Evolutionary conservation across 108 stramenopile genomes (phyloP), one percentile per base, ranked within the genome.

Genomic region (Licmophora abbreviata): DNA sequence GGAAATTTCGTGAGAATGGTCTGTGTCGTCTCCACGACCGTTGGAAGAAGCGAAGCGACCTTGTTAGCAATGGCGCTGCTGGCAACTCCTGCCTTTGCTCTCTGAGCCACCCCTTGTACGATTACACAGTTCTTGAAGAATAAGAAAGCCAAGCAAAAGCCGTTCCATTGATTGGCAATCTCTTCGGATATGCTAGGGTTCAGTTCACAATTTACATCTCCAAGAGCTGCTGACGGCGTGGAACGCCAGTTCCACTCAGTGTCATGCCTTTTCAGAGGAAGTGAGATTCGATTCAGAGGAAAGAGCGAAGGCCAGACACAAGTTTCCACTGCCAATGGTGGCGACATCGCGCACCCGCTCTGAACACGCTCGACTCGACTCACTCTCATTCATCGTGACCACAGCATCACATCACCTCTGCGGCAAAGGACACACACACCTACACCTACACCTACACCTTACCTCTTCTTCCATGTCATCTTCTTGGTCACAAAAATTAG

Each of bases 61-160:
- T 58, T 37, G n/a, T 77, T 49, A 4, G 92, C 94, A 31, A 60
- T 48, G 12, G 79, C 59, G 30, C 85, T 88, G 59, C 83, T 88
- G 6, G 92, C 92, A 7, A 94, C 90, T 1, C 92, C 92, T 0
- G 69, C 56, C 22, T 69, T 71, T 9, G 77, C 73, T 29, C 96
- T 70, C 46, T 90, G 87, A 21, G 84, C 91, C 0, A 97, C 88
- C 27, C 96, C 96, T 56, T 97, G 95, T 21, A 95, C 88, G 55
- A 97, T 97, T n/a, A 97, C 93, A 41, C 82, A 85, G 66, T 95
- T 95, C 58, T 93, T 93, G 63, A 89, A 95, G 49, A 89, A 80
- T 4, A 90, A 58, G 68, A 94, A 91, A 12, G 89, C 73, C 40
- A 88, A 63, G 59, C 85, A 92, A 52, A 76, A 91, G 7, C 71